Percentiles rank a stretch among this genome's conserved stretches.
phyloP scores from a whole-genome alignment of 176 grass and related monocot species.

The Raddia distichophylla region DNA sequence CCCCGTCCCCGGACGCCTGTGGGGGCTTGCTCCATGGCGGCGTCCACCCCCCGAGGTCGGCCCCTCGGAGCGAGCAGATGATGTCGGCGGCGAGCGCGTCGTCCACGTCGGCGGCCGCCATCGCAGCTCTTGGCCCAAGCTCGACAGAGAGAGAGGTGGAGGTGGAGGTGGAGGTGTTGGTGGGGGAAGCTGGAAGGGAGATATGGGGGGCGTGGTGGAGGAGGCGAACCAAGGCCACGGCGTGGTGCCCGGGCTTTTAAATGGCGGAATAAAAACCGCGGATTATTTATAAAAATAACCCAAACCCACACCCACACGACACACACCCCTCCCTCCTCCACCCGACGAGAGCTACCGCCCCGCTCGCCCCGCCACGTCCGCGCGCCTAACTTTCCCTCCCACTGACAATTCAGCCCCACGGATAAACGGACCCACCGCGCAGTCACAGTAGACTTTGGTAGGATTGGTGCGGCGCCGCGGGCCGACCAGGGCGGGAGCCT shows the following conservation, averaged over 20 bases:
- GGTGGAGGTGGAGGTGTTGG: constrained; percentile 24
- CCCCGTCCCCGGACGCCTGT: background rate
- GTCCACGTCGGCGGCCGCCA: background rate
- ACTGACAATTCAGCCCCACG: rapidly evolving
- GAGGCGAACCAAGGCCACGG: constrained; percentile 30
- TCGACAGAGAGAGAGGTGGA: background rate
- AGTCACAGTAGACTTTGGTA: rapidly evolving
- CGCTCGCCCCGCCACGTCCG: background rate
- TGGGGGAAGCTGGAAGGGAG: constrained; percentile 8
- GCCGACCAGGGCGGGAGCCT: constrained; percentile 23
- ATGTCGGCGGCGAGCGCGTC: constrained; percentile 42
- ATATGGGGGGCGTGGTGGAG: constrained; percentile 13
- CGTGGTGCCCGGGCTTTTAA: constrained; percentile 49
- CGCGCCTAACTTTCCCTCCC: rapidly evolving
- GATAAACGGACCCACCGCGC: rapidly evolving
- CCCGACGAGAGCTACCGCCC: background rate
- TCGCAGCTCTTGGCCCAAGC: background rate
- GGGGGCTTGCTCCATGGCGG: constrained; percentile 38
- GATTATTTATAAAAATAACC: constrained; percentile 11
- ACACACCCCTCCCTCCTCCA: constrained; percentile 12
- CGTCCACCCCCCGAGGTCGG: constrained; percentile 47
- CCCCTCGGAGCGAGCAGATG: constrained; percentile 47
- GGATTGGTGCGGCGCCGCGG: background rate
- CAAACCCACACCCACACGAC: constrained; percentile 41
- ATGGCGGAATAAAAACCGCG: constrained; percentile 51